Evolutionary conservation across 2,329 filamentous ascomycete species (phyloP).

Genomic region (Xylariaceae sp.): DNA sequence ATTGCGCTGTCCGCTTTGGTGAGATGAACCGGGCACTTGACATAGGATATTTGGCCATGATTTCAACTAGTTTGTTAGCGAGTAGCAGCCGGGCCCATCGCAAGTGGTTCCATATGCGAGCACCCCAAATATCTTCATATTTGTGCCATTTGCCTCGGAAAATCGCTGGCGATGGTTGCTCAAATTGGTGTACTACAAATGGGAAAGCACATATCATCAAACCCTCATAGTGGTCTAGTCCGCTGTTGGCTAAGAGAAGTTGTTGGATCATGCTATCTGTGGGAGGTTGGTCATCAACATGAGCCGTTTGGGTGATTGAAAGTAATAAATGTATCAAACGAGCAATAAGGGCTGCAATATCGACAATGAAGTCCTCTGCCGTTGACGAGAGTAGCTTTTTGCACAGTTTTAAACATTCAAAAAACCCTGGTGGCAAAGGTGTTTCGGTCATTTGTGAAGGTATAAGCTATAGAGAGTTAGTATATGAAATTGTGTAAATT

Average conservation of each 20-base stretch:
- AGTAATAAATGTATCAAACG: slow-evolving; percentile 39
- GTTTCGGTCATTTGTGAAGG: slow-evolving; percentile 39
- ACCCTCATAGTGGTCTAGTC: slow-evolving; percentile 39
- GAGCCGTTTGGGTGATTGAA: slow-evolving; percentile 30
- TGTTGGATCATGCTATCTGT: slow-evolving; percentile 36
- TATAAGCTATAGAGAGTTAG: slow-evolving; percentile 37
- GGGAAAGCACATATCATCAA: slow-evolving; percentile 35
- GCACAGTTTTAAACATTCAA: slow-evolving; percentile 41
- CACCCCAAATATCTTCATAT: slow-evolving; percentile 51
- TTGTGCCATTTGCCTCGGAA: slow-evolving; percentile 52
- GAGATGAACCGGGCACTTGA: slow-evolving; percentile 35
- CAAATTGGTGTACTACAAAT: slow-evolving; percentile 32
- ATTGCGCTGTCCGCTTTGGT: slow-evolving; percentile 27
- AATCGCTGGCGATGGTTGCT: slow-evolving; percentile 39
- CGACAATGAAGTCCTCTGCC: slow-evolving; percentile 37
- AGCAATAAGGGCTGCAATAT: slow-evolving; percentile 39
- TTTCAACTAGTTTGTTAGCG: slow-evolving; percentile 46
- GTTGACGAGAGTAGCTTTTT: slow-evolving; percentile 29
- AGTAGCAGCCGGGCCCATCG: slow-evolving; percentile 55
- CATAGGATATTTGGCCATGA: slow-evolving; percentile 35
- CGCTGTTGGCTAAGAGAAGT: slow-evolving; percentile 37
- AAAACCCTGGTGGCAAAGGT: slow-evolving; percentile 38
- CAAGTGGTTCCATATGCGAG: slow-evolving; percentile 56
- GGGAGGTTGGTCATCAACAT: slow-evolving; percentile 36
- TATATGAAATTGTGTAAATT: slow-evolving; percentile 5